phyloP scores from a whole-genome alignment of 2,329 filamentous ascomycete genomes.

The Penicillium janthinellum region DNA sequence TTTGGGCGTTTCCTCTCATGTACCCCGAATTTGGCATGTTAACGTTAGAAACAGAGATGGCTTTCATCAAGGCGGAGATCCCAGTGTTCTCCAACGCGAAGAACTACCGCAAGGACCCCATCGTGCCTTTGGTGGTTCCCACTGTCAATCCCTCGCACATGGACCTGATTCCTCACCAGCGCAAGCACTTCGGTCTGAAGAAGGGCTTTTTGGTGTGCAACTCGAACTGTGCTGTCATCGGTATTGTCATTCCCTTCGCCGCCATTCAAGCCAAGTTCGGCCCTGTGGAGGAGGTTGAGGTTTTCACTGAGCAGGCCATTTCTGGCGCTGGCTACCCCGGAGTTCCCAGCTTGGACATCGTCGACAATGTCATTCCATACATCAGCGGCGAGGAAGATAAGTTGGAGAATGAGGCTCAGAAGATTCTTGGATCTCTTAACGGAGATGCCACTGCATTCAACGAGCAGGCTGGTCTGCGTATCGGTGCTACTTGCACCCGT shows the following conservation, averaged over 20 bases:
- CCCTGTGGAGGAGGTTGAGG: conserved; percentile 71
- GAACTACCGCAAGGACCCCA: conserved; percentile 88
- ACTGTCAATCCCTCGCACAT: conserved; percentile 91
- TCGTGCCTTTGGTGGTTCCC: conserved; percentile 90
- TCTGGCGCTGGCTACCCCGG: conserved; percentile 74
- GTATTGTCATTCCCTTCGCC: conserved; percentile 90
- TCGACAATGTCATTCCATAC: conserved; percentile 94
- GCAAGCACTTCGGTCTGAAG: conserved; percentile 68
- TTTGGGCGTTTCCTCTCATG: background rate
- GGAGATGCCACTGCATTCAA: conserved; percentile 71
- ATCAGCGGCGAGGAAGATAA: conserved; percentile 96
- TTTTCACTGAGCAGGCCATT: conserved; percentile 93
- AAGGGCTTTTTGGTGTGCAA: conserved; percentile 97
- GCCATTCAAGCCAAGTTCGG: conserved; percentile 86
- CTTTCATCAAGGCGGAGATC: conserved; percentile 84
- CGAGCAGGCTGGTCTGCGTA: conserved; percentile 71
- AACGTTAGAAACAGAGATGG: conserved; percentile 65
- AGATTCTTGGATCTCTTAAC: conserved; percentile 83
- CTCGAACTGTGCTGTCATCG: conserved; percentile 97
- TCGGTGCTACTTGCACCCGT: conserved; percentile 88
- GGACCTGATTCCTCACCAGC: conserved; percentile 85
- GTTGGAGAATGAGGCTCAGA: conserved; percentile 89
- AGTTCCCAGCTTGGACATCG: conserved; percentile 86
- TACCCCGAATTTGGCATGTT: background rate
- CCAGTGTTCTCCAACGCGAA: conserved; percentile 97